A percentile compares a stretch with the other conserved stretches of the same genome.
phyloP scores from a whole-genome alignment of 768 basidiomycete species.

The Suillus subaureus region DNA sequence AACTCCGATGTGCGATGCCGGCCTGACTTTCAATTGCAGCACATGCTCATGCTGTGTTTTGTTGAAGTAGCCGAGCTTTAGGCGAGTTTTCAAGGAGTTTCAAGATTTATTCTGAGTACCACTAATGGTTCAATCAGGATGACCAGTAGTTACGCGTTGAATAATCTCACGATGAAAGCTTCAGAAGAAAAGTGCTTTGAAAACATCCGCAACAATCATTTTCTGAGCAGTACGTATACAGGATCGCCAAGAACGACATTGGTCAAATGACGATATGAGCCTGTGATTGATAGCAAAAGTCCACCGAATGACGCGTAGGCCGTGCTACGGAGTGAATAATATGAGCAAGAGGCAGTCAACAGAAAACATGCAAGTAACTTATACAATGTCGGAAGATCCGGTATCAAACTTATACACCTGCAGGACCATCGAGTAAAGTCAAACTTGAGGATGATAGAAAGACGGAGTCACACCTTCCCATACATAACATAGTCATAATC shows the following conservation, averaged over 20 bases:
- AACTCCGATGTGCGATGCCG: no score
- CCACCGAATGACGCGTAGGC: conserved; percentile 97
- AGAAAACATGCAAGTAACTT: conserved; percentile 33
- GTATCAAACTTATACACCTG: conserved; percentile 2
- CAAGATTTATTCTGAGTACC: no score
- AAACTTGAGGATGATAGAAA: background rate
- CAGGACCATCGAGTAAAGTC: conserved; percentile 8
- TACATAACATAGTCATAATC: conserved; percentile 99
- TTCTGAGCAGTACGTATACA: conserved; percentile 85
- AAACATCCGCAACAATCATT: conserved; percentile 40
- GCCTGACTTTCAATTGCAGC: no score
- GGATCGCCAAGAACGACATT: conserved; percentile 92
- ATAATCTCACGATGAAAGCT: background rate
- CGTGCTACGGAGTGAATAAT: conserved; percentile 53
- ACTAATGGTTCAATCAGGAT: background rate
- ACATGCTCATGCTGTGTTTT: no score
- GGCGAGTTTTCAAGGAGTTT: no score
- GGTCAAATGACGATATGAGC: conserved; percentile 89
- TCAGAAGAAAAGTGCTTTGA: background rate
- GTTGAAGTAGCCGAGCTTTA: no score
- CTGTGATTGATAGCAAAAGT: conserved; percentile 89
- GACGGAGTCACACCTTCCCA: conserved; percentile 69
- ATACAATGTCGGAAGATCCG: conserved; percentile 59
- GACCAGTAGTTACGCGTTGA: background rate
- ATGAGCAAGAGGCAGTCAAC: conserved; percentile 5